Evolutionary conservation across 1,284 basidiomycete genomes (phyloP), one percentile per base, ranked within the genome.

Genomic region (Meira miltonrushii): DNA sequence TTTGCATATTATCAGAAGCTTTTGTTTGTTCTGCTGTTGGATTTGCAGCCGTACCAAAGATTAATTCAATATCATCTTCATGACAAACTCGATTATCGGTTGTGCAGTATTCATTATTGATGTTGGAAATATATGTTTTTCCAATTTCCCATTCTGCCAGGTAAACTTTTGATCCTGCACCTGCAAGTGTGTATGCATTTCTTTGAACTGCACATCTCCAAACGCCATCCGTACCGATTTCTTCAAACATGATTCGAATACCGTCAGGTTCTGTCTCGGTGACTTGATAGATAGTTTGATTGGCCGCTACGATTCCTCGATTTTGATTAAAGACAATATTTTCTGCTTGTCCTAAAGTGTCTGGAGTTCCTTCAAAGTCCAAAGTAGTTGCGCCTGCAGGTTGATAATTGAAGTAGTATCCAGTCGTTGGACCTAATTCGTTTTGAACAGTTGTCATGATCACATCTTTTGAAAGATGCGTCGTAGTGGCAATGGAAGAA

Each of bases 11-110:
- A 25, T 48, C 40, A 15, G 58, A 52, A 7, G 56, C 23, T 15
- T 33, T 40, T 13, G 25, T 15, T 12, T 50, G 39, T 2, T 55
- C 25, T 11, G 50, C 44, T 11, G 54, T 54, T 9, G 64, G 43
- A 12, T 52, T 55, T 46, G 43, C 50, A 0, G 57, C 55, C 33
- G 62, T 61, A 10, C 58, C 53, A 25, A 74, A 74, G 40, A 72
- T 47, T 11, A 66, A 57, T 39, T 48, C 56, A 33, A 74, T 72
- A 58, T 74, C 71, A 59, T 74, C 71, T 40, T 74, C 71, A 64
- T 74, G 71, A 54, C 71, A 74, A 15, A 68, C 64, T 9, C 51
- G 54, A 9, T 40, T 53, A 23, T 52, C 37, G 1, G 38, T 39
- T 2, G 38, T 10, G 43, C 71, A 73, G 58, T 73, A 73, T 57